Conservation (phyloP, 106 monocot species). For the Acanthochlamys bracteata region DNA sequence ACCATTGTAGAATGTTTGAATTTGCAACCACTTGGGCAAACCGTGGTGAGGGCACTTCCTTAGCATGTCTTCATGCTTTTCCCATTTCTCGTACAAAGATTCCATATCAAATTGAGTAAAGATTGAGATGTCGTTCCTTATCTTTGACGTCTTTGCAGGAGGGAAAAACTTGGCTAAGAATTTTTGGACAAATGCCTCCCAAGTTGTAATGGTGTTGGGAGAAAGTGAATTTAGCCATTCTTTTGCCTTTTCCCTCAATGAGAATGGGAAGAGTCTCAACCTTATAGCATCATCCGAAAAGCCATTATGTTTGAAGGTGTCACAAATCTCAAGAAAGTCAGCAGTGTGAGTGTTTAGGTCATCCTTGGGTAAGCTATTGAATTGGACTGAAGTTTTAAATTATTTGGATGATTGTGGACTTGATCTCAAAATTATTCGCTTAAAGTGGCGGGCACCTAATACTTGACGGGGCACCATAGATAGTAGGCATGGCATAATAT, state of each 20-base stretch:
- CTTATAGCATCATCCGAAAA: background rate
- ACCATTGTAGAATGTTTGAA: constrained; percentile 7
- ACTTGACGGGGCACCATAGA: background rate
- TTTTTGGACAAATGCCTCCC: background rate
- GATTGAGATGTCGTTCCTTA: background rate
- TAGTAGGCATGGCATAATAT: background rate
- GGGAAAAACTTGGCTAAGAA: background rate
- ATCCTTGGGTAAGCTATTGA: background rate
- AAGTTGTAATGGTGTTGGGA: background rate
- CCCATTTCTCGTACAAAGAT: background rate
- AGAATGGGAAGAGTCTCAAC: constrained; percentile 1
- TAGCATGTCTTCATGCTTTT: constrained; percentile 2
- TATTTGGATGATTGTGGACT: background rate
- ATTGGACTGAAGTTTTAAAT: background rate
- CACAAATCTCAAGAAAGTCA: background rate
- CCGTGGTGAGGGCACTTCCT: constrained; percentile 8
- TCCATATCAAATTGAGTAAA: constrained; percentile 1
- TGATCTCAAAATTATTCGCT: constrained; percentile 4
- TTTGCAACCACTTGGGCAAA: background rate
- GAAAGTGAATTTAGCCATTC: background rate
- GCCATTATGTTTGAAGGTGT: constrained; percentile 1
- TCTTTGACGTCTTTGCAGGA: background rate
- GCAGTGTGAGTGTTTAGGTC: background rate
- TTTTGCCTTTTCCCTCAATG: constrained; percentile 4
- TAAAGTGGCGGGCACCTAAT: background rate